Evolutionary conservation across 305 asterid species (phyloP).

Genomic region (Plantago rigida): DNA sequence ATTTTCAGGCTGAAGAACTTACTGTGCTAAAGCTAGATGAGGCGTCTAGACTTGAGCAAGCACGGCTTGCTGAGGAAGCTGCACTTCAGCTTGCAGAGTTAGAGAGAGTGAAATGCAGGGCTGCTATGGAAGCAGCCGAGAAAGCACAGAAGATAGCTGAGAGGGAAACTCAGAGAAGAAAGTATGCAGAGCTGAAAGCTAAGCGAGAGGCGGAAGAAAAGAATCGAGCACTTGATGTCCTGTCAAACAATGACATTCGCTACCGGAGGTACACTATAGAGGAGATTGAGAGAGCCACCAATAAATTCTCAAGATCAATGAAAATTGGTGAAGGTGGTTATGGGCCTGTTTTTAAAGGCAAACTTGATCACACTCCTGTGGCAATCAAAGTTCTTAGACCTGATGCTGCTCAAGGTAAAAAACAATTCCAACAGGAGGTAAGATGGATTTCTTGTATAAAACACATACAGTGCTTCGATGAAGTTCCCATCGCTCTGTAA

Average conservation of each 20-base stretch:
- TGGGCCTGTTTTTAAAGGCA: conserved; percentile 73
- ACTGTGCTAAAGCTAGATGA: conserved; percentile 40
- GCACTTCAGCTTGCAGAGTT: conserved; percentile 47
- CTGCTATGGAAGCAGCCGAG: conserved; percentile 69
- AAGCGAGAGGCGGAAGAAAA: conserved; percentile 48
- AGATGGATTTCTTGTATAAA: not conserved
- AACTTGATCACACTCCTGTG: conserved; percentile 68
- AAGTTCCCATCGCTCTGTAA: too few species aligned
- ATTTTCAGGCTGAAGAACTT: conserved; percentile 41
- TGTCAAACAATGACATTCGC: conserved; percentile 42
- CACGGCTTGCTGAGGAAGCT: conserved; percentile 43
- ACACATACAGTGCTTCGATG: not conserved
- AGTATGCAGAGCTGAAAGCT: conserved; percentile 44
- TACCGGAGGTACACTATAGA: conserved; percentile 53
- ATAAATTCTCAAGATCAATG: conserved; percentile 38
- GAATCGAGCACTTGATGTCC: conserved; percentile 37
- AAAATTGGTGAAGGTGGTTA: conserved; percentile 85
- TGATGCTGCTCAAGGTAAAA: conserved; percentile 65
- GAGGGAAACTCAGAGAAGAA: conserved; percentile 48
- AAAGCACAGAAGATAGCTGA: conserved; percentile 63
- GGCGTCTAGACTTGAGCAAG: conserved; percentile 39
- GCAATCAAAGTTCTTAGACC: conserved; percentile 71
- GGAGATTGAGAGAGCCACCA: conserved; percentile 55
- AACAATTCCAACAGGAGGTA: conserved; percentile 83
- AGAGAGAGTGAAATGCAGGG: conserved; percentile 62